Evolutionary conservation across 2,329 filamentous ascomycete species (phyloP).

Genomic region (Fusarium fujikuroi): DNA sequence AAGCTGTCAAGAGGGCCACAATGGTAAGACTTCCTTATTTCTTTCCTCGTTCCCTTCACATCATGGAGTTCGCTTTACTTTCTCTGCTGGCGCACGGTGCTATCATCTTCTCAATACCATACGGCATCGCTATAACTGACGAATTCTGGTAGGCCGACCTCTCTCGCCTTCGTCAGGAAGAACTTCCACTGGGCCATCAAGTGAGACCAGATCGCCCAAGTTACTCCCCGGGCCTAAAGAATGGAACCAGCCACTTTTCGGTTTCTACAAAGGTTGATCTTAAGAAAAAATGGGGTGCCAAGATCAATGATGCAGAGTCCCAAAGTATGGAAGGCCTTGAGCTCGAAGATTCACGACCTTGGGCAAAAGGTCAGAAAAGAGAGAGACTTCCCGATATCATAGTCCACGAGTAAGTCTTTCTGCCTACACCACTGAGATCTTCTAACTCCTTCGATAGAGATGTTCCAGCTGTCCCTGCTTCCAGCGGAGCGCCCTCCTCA

Average conservation of each 20-base stretch:
- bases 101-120: not conserved
- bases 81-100: not conserved
- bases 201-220: slow-evolving; percentile 12
- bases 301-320: slow-evolving; percentile 38
- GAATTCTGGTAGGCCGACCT: slow-evolving; percentile 34
- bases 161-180: slow-evolving; percentile 37
- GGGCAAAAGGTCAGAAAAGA: slow-evolving; percentile 23
- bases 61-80: not conserved
- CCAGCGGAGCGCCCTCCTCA: not conserved
- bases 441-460: slow-evolving; percentile 1
- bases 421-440: not conserved
- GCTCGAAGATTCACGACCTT: slow-evolving; percentile 34
- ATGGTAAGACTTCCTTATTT: slow-evolving; percentile 29
- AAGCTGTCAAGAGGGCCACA: not conserved
- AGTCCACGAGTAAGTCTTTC: slow-evolving; percentile 1
- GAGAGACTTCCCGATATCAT: not conserved
- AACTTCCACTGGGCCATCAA: slow-evolving; percentile 34
- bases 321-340: slow-evolving; percentile 37
- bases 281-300: slow-evolving; percentile 22
- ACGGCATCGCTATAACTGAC: not conserved
- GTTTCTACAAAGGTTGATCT: not conserved
- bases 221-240: slow-evolving; percentile 12
- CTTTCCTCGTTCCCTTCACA: not conserved
- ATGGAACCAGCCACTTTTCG: slow-evolving; percentile 20
- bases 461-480: not conserved